A percentile compares a stretch with the other conserved stretches of the same genome.
These are phyloP conservation scores for Fusarium poae DNA, from an alignment of 2,329 filamentous ascomycete genomes.

Conservation along the genomic window DNA sequence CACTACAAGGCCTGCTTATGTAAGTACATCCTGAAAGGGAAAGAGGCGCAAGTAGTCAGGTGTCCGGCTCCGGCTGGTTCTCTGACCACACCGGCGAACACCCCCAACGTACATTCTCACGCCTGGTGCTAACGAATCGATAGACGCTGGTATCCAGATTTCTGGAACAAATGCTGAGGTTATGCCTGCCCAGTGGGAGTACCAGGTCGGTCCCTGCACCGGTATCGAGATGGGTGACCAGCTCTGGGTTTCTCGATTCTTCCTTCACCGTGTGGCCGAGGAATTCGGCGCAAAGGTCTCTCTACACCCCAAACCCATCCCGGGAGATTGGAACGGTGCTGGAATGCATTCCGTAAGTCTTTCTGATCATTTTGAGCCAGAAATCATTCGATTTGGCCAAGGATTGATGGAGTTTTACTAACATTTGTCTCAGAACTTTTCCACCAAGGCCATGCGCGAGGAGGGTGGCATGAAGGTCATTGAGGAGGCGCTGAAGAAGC, in stretches of 20 bases:
- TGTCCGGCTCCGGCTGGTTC: background rate
- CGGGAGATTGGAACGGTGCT: slow-evolving; percentile 93
- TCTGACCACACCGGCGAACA: background rate
- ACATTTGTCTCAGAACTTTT: slow-evolving; percentile 77
- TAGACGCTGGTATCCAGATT: slow-evolving; percentile 85
- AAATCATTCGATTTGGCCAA: slow-evolving; percentile 1
- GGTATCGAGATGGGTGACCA: slow-evolving; percentile 96
- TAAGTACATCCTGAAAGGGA: slow-evolving; percentile 38
- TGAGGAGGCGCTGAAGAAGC: slow-evolving; percentile 86
- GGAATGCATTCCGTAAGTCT: slow-evolving; percentile 73
- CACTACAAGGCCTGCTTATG: slow-evolving; percentile 76
- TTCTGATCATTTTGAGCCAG: slow-evolving; percentile 3
- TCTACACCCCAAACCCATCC: slow-evolving; percentile 94
- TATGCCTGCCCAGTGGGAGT: slow-evolving; percentile 98
- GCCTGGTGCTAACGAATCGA: background rate
- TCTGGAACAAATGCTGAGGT: slow-evolving; percentile 99
- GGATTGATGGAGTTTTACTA: background rate
- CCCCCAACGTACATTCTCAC: background rate
- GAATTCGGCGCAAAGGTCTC: slow-evolving; percentile 97
- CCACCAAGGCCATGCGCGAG: slow-evolving; percentile 85
- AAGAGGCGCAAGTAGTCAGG: too few relatives aligned
- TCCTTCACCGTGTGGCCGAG: slow-evolving; percentile 90
- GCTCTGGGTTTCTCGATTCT: slow-evolving; percentile 88
- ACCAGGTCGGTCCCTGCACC: slow-evolving; percentile 90
- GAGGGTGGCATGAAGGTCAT: slow-evolving; percentile 97